Base-by-base conservation (phyloP, 768 basidiomycete species). In the Daedaleopsis nitida region DNA sequence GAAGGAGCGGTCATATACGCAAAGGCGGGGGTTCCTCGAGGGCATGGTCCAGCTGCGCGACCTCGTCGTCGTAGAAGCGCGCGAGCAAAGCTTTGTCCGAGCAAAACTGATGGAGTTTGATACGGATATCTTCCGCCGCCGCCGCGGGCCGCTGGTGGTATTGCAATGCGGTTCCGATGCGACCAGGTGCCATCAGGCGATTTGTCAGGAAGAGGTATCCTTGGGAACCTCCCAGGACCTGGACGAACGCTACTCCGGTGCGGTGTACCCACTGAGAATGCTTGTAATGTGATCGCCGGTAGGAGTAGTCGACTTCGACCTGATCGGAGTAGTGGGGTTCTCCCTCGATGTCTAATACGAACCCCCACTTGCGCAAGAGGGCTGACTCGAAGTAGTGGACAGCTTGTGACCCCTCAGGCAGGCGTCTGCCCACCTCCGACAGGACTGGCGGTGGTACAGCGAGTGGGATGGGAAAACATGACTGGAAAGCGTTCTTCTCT, bases 251-350 rank as follows among this genome's bases (percentile, higher is more conserved):
- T 23, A 91, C 85, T 1, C 97, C 97, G 5, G 89, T 85, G 52
- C 88, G 86, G 69, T 97, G 96, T 34, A 97, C 90, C 72, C 93
- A 98, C 71, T 98, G 96, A 19, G 94, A 91, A 74, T 94, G 84
- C 64, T 83, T 81, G 77, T 86, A 92, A 5, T 87, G 81, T 44
- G 84, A 76, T 42, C 89, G 87, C 14, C 96, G 88, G 71, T 98
- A 98, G 10, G 91, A 91, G 75, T 98, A 98, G 23, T 88, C 79
- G 19, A 94, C 91, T 65, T 94, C 89, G 59, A 97, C 82, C 44
- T 86, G 83, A 49, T 88, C 87, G 13, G 92, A 87, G 69, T 96
- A 96, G 63, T 90, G 76, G 19, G 81, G 78, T 10, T 81, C 82
- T 0, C 91, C 91, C 74, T 96, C 95, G 35, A 94, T 83, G 61